Percentiles rank a stretch among this genome's conserved stretches.
Conservation (phyloP, 129 eudicot species). For the Chrysanthemum lavandulifolium region DNA sequence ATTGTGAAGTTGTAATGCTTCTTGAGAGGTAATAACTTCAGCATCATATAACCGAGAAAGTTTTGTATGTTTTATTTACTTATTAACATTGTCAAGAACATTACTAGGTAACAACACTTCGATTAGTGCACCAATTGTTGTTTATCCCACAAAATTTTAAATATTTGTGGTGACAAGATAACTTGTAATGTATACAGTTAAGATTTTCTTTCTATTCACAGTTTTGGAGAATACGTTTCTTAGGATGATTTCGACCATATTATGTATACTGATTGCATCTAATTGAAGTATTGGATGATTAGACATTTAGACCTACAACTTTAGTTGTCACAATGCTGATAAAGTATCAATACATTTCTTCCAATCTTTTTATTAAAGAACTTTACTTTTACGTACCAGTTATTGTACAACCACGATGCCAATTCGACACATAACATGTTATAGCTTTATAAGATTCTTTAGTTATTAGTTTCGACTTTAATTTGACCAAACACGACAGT, state of each 20-base stretch:
- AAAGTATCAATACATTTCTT: too few relatives aligned
- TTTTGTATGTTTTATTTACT: slow-evolving; percentile 1
- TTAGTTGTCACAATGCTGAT: too few relatives aligned
- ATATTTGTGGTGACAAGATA: slow-evolving; percentile 8
- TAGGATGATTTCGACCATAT: background rate
- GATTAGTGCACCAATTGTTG: background rate
- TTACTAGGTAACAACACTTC: background rate
- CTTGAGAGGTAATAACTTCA: slow-evolving; percentile 54
- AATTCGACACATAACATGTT: background rate
- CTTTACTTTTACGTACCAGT: slow-evolving; percentile 10
- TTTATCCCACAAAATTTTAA: slow-evolving; percentile 7
- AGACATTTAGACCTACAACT: too few relatives aligned
- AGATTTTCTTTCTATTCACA: background rate
- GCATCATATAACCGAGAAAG: slow-evolving; percentile 1
- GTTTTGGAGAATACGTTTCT: background rate
- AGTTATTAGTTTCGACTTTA: slow-evolving; percentile 1
- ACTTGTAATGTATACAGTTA: slow-evolving; percentile 1
- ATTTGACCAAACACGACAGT: background rate
- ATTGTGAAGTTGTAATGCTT: slow-evolving; percentile 93
- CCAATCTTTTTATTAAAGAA: too few relatives aligned
- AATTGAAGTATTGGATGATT: background rate
- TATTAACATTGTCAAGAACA: background rate
- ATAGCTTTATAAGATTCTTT: slow-evolving; percentile 13
- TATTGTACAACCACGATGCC: slow-evolving; percentile 2
- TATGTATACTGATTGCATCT: background rate